Evolutionary conservation across 2,329 filamentous ascomycete genomes (phyloP), one percentile per base, ranked within the genome.

Genomic region (Zymoseptoria pseudotritici): DNA sequence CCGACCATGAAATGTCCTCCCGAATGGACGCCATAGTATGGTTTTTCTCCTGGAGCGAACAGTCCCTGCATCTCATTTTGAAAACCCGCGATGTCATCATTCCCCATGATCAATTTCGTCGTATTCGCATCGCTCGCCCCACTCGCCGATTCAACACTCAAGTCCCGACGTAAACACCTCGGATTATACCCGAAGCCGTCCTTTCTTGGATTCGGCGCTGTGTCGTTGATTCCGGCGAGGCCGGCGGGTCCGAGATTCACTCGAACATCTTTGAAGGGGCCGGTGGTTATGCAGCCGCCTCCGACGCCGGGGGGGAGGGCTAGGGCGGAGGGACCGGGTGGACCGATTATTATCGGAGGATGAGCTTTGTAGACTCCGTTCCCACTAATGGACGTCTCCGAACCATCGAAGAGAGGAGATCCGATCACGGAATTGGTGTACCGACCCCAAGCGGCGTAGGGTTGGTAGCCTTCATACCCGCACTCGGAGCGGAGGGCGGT

Each of bases 211-310:
- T 75, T 72, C 0, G 69, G 60, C 0, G 63, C 58, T 2, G 70
- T 66, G 58, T 71, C 66, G n/a, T 62, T 61, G 0, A 64, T 61
- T 1, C 69, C 66, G 58, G 71, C 65, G 19, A 83, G 76, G 31
- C 4, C 24, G 2, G 1, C 22, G 1, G 83, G 83, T 0, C 82
- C 82, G 0, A 80, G 73, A 57, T 76, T 77, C 20, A 78, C 74
- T 1, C 63, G 65, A 66, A 72, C 70, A 61, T 83, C 75, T 61
- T 75, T 76, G 69, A 83, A 82, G 0, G 81, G 81, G 0, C 81
- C 81, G 0, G 71, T 72, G 7, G 68, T 76, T 2, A 85, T 73
- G 65, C 82, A 84, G 2, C 81, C 81, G 42, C 82, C 82, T 10
- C 82, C 82, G 0, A 74, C 73, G 9, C 79, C 82, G 0, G 76